Conservation (phyloP, 306 rosid species). For the Acmispon strigosus region DNA sequence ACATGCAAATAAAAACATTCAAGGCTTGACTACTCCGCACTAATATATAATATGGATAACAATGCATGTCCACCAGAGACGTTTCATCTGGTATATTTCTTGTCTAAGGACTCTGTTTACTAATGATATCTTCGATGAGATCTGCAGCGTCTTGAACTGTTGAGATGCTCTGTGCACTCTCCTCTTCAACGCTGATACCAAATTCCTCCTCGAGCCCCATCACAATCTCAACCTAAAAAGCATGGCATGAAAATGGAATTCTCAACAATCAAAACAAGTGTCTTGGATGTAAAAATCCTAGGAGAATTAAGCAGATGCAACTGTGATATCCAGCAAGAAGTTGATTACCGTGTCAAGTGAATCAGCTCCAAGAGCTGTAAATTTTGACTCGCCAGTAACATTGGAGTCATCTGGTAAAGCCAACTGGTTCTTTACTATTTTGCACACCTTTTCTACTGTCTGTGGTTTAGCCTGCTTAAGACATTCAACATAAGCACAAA, state of each 20-base stretch:
- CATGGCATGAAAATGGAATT: background rate
- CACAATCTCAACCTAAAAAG: constrained; percentile 67
- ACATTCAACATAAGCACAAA: background rate
- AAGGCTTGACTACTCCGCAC: background rate
- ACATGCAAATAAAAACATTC: background rate
- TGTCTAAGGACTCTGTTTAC: constrained; percentile 37
- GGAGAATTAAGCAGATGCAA: background rate
- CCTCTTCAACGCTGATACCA: constrained; percentile 69
- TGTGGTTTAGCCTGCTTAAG: constrained; percentile 61
- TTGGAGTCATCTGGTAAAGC: constrained; percentile 50
- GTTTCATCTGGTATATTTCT: background rate
- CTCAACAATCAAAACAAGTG: background rate
- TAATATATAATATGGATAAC: background rate
- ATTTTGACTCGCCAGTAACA: constrained; percentile 50
- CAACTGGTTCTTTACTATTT: constrained; percentile 64
- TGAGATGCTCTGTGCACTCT: constrained; percentile 67
- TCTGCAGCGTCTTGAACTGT: constrained; percentile 85
- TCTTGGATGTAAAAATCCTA: background rate
- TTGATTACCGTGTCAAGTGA: constrained; percentile 71
- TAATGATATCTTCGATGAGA: constrained; percentile 54
- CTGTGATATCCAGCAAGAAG: background rate
- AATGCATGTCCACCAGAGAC: background rate
- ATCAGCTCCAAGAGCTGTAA: constrained; percentile 76
- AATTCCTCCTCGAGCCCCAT: constrained; percentile 87
- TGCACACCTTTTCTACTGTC: constrained; percentile 61